Evolutionary conservation across 1,284 basidiomycete genomes (phyloP).

Genomic region (Melampsora larici-populina): DNA sequence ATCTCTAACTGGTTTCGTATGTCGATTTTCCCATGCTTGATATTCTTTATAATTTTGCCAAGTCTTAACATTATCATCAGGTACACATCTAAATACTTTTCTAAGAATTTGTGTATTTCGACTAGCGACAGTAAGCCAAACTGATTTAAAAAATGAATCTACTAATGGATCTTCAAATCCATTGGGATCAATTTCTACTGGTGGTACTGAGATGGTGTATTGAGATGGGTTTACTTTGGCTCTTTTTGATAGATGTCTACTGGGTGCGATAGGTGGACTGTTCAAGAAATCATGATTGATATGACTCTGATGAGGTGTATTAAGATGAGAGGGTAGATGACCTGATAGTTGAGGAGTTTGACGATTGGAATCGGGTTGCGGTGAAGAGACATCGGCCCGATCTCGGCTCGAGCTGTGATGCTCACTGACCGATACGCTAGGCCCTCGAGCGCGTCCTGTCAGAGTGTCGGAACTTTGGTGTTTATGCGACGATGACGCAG

Average conservation of each 20-base stretch:
- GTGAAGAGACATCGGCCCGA: conserved; percentile 45
- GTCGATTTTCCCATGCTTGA: conserved; percentile 46
- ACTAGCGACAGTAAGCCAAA: conserved; percentile 69
- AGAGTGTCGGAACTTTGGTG: neutral
- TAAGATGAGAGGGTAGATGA: conserved; percentile 55
- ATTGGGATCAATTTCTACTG: conserved; percentile 69
- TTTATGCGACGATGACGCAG: neutral
- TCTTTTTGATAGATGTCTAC: conserved; percentile 61
- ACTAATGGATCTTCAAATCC: conserved; percentile 81
- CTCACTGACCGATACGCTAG: neutral
- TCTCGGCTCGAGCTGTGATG: neutral
- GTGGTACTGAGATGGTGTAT: conserved; percentile 60
- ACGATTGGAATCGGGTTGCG: conserved; percentile 57
- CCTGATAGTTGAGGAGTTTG: conserved; percentile 58
- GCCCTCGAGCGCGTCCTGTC: conserved; percentile 1
- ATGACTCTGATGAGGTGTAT: neutral
- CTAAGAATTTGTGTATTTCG: conserved; percentile 84
- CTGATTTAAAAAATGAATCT: conserved; percentile 78
- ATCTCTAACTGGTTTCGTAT: conserved; percentile 3
- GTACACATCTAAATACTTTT: conserved; percentile 85
- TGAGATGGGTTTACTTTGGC: conserved; percentile 57
- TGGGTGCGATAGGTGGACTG: neutral
- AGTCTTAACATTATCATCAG: conserved; percentile 82
- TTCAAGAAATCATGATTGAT: conserved; percentile 32
- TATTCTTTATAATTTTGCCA: conserved; percentile 95